Evolutionary conservation across 441 rosid species (phyloP).

Genomic region (Kokia cookei): DNA sequence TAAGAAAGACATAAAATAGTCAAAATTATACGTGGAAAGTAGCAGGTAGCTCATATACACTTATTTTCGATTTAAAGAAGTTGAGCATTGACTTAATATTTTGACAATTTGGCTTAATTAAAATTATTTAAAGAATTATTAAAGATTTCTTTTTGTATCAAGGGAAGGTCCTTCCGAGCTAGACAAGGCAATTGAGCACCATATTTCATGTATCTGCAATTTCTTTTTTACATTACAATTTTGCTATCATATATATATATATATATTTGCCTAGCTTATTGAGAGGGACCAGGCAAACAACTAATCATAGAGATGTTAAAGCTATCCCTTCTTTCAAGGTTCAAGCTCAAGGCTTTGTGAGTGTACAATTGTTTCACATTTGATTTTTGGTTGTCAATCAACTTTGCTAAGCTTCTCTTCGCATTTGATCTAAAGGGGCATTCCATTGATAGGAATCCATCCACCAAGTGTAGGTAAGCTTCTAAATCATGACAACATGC

Average conservation of each 20-base stretch:
- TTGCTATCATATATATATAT: too few relatives aligned
- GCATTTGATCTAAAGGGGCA: conserved; percentile 90
- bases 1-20: too few relatives aligned
- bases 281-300: conserved; percentile 77
- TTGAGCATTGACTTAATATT: too few relatives aligned
- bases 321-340: conserved; percentile 29
- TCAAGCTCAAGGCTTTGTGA: conserved; percentile 51
- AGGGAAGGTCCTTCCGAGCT: not conserved
- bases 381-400: conserved; percentile 66
- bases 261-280: not conserved
- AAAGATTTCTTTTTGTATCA: not conserved
- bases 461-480: conserved; percentile 72
- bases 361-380: conserved; percentile 81
- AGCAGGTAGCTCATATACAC: too few relatives aligned
- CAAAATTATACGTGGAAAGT: too few relatives aligned
- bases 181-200: not conserved
- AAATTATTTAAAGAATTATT: not conserved
- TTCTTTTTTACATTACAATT: not conserved
- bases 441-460: conserved; percentile 64
- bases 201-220: not conserved
- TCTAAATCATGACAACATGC: conserved; percentile 77
- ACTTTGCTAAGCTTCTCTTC: conserved; percentile 72
- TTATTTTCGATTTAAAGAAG: too few relatives aligned
- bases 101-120: not conserved
- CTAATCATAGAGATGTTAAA: conserved; percentile 14